Percentiles rank a stretch among this genome's conserved stretches.
Evolutionary conservation across 2,329 filamentous ascomycete genomes (phyloP).

Genomic region (Aschersonia sp.): DNA sequence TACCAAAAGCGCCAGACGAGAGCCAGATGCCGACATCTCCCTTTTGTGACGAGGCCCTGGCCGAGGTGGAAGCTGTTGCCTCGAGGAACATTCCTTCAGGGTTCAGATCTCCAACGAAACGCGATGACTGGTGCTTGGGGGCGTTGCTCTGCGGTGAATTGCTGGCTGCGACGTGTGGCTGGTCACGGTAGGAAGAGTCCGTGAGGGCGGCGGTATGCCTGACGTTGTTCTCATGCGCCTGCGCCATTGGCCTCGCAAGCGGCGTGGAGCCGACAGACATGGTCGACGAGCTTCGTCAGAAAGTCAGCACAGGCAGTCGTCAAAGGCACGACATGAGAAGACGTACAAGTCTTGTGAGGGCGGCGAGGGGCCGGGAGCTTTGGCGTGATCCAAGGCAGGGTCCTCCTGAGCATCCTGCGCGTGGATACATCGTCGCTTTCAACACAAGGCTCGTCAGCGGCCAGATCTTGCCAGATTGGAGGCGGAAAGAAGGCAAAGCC

Average conservation of each 20-base stretch:
- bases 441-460: neutral
- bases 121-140: constrained; percentile 15
- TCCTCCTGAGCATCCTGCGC: constrained; percentile 19
- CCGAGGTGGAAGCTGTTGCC: constrained; percentile 24
- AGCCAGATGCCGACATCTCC: constrained; percentile 44
- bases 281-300: neutral
- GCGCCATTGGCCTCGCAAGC: neutral
- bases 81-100: constrained; percentile 46
- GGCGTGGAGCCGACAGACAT: constrained; percentile 1
- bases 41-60: constrained; percentile 24
- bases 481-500: constrained; percentile 1
- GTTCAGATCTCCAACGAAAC: constrained; percentile 45
- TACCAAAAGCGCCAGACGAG: constrained; percentile 13
- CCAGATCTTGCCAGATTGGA: neutral
- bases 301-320: neutral
- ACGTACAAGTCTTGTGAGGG: constrained; percentile 17
- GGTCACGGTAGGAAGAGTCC: neutral
- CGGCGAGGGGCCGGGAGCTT: constrained; percentile 10
- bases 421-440: constrained; percentile 29
- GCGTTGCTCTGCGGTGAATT: neutral
- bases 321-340: neutral
- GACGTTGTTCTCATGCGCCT: neutral
- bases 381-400: constrained; percentile 10
- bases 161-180: neutral
- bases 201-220: neutral